Conservation (phyloP, 352 stramenopile genomes). For the Blastocystis hominis region DNA sequence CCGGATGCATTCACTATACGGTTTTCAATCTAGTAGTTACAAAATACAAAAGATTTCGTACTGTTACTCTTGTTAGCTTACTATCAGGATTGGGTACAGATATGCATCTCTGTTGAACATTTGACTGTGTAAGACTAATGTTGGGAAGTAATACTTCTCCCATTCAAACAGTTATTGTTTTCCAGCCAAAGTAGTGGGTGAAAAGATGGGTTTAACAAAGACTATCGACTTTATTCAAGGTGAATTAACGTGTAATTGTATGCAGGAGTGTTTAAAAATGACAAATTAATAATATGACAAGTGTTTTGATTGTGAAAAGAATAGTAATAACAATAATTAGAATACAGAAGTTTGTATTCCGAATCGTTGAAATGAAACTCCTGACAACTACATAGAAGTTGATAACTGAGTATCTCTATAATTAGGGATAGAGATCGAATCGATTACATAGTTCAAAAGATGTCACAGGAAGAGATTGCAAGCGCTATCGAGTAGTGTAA, state of each 20-base stretch:
- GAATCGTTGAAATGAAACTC: neutral
- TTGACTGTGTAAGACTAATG: neutral
- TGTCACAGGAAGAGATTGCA: slow-evolving; percentile 36
- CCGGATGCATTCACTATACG: neutral
- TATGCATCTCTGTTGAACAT: neutral
- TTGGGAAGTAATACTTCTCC: neutral
- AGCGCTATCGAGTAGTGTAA: slow-evolving; percentile 4
- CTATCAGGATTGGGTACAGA: neutral
- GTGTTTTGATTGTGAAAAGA: too few relatives aligned
- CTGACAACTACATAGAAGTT: neutral
- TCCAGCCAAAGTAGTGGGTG: too few relatives aligned
- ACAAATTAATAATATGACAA: too few relatives aligned
- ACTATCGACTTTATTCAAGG: too few relatives aligned
- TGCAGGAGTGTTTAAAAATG: too few relatives aligned
- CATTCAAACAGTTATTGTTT: neutral
- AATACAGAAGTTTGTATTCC: too few relatives aligned
- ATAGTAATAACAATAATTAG: too few relatives aligned
- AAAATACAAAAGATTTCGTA: neutral
- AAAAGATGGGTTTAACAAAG: too few relatives aligned
- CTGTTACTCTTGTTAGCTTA: neutral
- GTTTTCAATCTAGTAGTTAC: neutral
- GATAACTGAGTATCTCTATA: neutral
- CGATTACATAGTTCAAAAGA: neutral
- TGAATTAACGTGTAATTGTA: too few relatives aligned
- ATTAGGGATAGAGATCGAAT: neutral